These are phyloP conservation scores for Hypoxylon rickii DNA, from an alignment of 495 filamentous ascomycete genomes.

Conservation along the genomic window DNA sequence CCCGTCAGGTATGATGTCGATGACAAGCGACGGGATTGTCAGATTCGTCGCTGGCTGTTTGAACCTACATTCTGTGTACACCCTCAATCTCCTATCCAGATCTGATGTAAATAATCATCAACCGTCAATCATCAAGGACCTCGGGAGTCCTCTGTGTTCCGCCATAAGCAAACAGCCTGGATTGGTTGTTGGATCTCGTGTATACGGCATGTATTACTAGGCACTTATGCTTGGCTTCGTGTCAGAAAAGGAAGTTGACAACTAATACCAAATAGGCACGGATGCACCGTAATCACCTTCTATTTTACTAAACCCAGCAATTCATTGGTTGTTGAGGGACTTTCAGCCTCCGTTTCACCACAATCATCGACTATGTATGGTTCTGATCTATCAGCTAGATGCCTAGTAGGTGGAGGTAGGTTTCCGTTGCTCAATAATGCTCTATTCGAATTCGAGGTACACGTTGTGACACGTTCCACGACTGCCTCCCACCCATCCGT, in stretches of 20 bases:
- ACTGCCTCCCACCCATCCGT: constrained; percentile 15
- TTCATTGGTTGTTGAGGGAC: constrained; percentile 21
- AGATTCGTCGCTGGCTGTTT: constrained; percentile 1
- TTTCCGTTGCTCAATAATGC: constrained; percentile 8
- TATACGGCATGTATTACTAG: constrained; percentile 10
- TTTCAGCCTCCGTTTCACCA: constrained; percentile 29
- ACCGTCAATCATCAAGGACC: no score
- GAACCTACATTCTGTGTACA: constrained; percentile 6
- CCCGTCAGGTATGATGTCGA: constrained; percentile 21
- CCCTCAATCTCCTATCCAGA: constrained; percentile 4
- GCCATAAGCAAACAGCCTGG: no score
- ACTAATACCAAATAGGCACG: constrained; percentile 4
- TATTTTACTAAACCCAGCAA: constrained; percentile 7
- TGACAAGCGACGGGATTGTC: constrained; percentile 7
- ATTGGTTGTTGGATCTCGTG: no score
- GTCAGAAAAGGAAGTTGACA: not conserved
- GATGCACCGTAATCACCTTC: not conserved
- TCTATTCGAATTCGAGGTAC: constrained; percentile 1
- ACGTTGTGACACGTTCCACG: constrained; percentile 18
- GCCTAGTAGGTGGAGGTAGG: no score
- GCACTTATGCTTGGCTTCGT: constrained; percentile 1
- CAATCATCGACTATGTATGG: constrained; percentile 3
- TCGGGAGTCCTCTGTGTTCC: no score
- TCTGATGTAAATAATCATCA: not conserved
- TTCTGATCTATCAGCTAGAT: constrained; percentile 1